Evolutionary conservation across 2,329 filamentous ascomycete genomes (phyloP), one percentile per base, ranked within the genome.

Genomic region (Venturiaceae sp.): DNA sequence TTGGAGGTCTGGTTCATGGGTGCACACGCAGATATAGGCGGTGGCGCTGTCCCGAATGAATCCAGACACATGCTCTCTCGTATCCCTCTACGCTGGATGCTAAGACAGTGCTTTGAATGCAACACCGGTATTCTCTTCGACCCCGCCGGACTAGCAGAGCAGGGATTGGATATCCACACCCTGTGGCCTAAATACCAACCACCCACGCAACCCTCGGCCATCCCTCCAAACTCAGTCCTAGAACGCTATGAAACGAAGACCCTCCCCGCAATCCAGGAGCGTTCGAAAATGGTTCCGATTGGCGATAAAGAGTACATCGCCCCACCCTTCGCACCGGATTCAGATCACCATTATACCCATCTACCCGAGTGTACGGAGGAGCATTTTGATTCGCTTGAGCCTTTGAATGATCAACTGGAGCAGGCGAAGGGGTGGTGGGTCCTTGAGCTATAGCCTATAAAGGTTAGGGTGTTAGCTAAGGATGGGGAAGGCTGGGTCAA

Each of bases 1-100:
- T 65, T 66, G 23, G 74, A 75, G 63, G 72, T 75, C 28, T 76
- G 74, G 74, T 77, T 77, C 60, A 64, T 69, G 1, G 75, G 74
- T 11, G 66, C 67, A 21, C 75, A 77, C 59, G 72, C 68, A 3
- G 75, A 77, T 63, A 68, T 77, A 8, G 75, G 75, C n/a, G 74
- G 74, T 1, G 75, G 76, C 5, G 74, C 75, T 2, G 72, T 75
- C 3, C 59, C 64, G 2, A 76, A 77, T 60, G 69, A 70, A 34
- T 66, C 66, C 41, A 68, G 74, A 2, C 74, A 77, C 58, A 75
- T 73, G 63, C 69, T 77, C 8, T 69, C 74, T 3, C 71, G 72
- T 3, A 77, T 77, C 14, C 75, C 75, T 5, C 67, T 78, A 3
- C 70, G 75, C 2, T 78, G 75, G 75, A 78, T 78, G 75, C 67